Evolutionary conservation across 352 stramenopile genomes (phyloP), one percentile per base, ranked within the genome.

Genomic region (Phytophthora tubulina): DNA sequence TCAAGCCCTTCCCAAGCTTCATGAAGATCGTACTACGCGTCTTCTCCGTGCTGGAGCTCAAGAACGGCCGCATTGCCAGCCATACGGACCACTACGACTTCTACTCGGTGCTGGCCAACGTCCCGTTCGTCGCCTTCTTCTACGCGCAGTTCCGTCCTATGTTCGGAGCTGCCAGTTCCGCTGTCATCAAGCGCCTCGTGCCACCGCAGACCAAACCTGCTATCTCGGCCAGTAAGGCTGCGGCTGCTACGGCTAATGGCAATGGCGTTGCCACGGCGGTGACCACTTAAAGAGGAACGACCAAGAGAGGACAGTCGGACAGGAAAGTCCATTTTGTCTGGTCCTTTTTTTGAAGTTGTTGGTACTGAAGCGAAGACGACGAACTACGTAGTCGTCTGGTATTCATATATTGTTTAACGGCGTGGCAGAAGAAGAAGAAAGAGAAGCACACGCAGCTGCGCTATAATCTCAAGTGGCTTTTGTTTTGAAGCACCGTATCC

Each of bases 61-160:
- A 91, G 71, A 91, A 93, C 59, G 82, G 82, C 62, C 88, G 89
- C 62, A 86, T 96, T 62, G 81, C 85, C 15, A 86, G 76, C 36
- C 88, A 96, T 76, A 96, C 88, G 70, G 88, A 96, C 70, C 88
- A 96, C 72, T 96, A 78, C 61, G 87, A 94, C 67, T 90, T 96
- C 33, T 92, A 90, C 67, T 93, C 86, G 62, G 88, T 96, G 64
- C 65, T 96, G 41, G 70, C 84, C 32, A 94, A 93, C 72, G 73
- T 96, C 17, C 88, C 88, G 42, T 81, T 96, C 42, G 73, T 93
- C 5, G 74, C 85, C 52, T 96, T 91, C 72, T 85, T 94, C 59
- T 96, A 96, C 81, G 74, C 75, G 55, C 85, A 94, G 63, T 89
- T 93, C 67, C 88, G 88, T 32, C 82, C 85, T 31, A 85, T 91